Percentiles rank a stretch among this genome's conserved stretches.
Evolutionary conservation across 2,329 filamentous ascomycete species (phyloP).

Genomic region (Neofusicoccum kwambonambiense): DNA sequence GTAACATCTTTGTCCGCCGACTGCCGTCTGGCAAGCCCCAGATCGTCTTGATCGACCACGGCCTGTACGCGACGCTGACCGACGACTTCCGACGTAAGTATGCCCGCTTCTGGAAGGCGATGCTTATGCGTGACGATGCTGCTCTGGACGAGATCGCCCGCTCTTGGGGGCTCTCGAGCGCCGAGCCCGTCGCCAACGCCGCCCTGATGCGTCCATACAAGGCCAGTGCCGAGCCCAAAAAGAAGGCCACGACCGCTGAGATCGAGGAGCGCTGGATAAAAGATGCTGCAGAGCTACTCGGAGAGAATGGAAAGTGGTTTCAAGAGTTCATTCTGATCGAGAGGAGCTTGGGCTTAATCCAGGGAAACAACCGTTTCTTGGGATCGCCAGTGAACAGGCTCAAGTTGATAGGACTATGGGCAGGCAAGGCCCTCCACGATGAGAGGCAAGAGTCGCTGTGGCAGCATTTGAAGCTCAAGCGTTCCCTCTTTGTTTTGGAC

Average conservation of each 20-base stretch:
- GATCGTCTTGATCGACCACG: constrained; percentile 94
- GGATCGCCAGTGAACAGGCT: constrained; percentile 86
- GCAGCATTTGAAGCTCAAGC: constrained; percentile 76
- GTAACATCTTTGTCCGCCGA: constrained; percentile 93
- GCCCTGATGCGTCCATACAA: constrained; percentile 89
- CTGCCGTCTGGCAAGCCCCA: constrained; percentile 79
- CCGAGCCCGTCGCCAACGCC: constrained; percentile 87
- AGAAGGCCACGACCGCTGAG: constrained; percentile 67
- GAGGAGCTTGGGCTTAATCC: constrained; percentile 86
- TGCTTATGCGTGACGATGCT: constrained; percentile 89
- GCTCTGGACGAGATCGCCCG: constrained; percentile 70
- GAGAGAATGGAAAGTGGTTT: constrained; percentile 84
- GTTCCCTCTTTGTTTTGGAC: background rate
- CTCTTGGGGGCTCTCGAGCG: constrained; percentile 83
- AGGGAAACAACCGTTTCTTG: constrained; percentile 88
- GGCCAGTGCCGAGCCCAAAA: constrained; percentile 75
- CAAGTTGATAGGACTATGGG: constrained; percentile 93
- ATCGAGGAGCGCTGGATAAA: constrained; percentile 53
- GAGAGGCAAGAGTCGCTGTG: constrained; percentile 65
- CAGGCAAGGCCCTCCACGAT: constrained; percentile 77
- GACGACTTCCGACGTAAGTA: constrained; percentile 78
- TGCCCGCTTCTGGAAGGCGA: constrained; percentile 84
- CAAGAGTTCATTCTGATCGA: constrained; percentile 90
- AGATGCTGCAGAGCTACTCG: constrained; percentile 59
- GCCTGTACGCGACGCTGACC: constrained; percentile 89